Percentiles rank a stretch among this genome's conserved stretches.
phyloP scores from a whole-genome alignment of 768 basidiomycete species.

The Kockovaella imperatae region DNA sequence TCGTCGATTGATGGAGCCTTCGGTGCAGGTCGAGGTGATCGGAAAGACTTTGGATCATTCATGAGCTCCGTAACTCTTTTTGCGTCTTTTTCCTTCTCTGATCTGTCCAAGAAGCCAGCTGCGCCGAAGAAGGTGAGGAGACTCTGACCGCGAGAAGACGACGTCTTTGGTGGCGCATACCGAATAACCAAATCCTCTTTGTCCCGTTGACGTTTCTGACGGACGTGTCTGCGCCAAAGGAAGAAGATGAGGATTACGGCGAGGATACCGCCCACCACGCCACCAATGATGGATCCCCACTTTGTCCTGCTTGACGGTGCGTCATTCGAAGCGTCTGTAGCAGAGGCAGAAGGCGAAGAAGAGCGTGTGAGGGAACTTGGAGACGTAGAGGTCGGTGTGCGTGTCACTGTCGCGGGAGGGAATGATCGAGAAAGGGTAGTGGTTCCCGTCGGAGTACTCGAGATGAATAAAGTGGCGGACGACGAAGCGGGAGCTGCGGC shows the following conservation, averaged over 20 bases:
- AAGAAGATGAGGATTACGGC: slow-evolving; percentile 11
- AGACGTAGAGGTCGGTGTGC: slow-evolving; percentile 3
- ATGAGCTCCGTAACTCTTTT: slow-evolving; percentile 16
- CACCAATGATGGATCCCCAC: slow-evolving; percentile 24
- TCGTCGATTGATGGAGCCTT: background rate
- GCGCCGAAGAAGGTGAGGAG: slow-evolving; percentile 4
- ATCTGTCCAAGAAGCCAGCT: background rate
- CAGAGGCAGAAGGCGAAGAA: slow-evolving; percentile 1
- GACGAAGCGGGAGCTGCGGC: slow-evolving; percentile 1
- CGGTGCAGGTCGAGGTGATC: slow-evolving; percentile 18
- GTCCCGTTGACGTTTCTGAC: background rate
- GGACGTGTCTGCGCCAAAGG: background rate
- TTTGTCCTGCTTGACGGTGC: background rate
- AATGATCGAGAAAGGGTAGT: slow-evolving; percentile 34
- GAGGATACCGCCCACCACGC: slow-evolving; percentile 15
- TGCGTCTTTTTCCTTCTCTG: background rate
- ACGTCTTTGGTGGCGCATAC: background rate
- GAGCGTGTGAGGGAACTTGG: slow-evolving; percentile 1
- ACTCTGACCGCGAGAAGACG: background rate
- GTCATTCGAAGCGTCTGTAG: background rate
- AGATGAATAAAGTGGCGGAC: slow-evolving; percentile 1
- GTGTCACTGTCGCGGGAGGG: slow-evolving; percentile 1
- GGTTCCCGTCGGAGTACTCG: slow-evolving; percentile 4
- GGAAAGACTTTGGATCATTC: slow-evolving; percentile 14
- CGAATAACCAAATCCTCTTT: background rate